Conservation (phyloP, 2,329 filamentous ascomycete genomes). For the Penicillium capsulatum region DNA sequence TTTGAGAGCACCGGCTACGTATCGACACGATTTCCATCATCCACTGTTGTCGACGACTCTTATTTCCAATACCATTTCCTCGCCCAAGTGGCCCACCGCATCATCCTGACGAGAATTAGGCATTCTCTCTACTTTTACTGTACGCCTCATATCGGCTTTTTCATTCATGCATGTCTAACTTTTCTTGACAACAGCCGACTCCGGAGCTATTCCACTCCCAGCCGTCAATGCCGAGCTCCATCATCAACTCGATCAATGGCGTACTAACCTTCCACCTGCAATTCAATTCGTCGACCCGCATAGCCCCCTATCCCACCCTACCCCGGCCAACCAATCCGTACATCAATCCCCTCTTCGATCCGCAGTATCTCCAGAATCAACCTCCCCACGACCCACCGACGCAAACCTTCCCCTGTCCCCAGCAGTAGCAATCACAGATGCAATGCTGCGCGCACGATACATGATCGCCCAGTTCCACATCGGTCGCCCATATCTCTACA, state of each 20-base stretch:
- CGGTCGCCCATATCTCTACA: conserved; percentile 41
- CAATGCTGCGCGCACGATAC: conserved; percentile 37
- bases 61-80: conserved; percentile 57
- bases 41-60: conserved; percentile 48
- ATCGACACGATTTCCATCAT: conserved; percentile 26
- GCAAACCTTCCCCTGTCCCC: conserved; percentile 28
- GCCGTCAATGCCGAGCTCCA: conserved; percentile 50
- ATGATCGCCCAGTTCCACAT: conserved; percentile 42
- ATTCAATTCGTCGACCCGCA: conserved; percentile 44
- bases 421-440: conserved; percentile 34
- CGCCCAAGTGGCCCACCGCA: conserved; percentile 54
- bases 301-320: conserved; percentile 13
- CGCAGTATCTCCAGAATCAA: conserved; percentile 17
- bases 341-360: conserved; percentile 21
- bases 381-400: conserved; percentile 18
- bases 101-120: conserved; percentile 52
- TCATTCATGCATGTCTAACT: too few species aligned
- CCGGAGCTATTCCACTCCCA: conserved; percentile 45
- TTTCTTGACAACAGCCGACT: conserved; percentile 29
- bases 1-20: conserved; percentile 39
- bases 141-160: too few species aligned
- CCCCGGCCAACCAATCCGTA: conserved; percentile 18
- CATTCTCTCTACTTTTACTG: conserved; percentile 51
- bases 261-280: conserved; percentile 47
- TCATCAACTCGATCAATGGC: conserved; percentile 55